Evolutionary conservation across 1,284 basidiomycete species (phyloP).

Genomic region (Irpex sp.): DNA sequence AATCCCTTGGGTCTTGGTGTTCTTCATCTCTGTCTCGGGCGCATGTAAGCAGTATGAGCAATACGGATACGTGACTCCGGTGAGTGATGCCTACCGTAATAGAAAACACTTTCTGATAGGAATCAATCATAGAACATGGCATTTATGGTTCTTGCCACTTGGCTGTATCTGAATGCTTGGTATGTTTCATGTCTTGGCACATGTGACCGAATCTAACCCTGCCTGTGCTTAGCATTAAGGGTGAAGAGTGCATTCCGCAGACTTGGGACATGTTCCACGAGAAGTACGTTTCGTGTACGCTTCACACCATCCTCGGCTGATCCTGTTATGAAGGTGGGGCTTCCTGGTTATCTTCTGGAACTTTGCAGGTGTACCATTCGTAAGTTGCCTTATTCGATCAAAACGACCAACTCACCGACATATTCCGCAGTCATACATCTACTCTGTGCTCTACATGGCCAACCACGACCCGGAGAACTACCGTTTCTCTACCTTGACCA

Average conservation of each 20-base stretch:
- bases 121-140: slow-evolving; percentile 78
- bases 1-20: slow-evolving; percentile 96
- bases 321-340: slow-evolving; percentile 53
- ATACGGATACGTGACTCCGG: slow-evolving; percentile 89
- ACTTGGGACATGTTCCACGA: slow-evolving; percentile 99
- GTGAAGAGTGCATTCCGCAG: slow-evolving; percentile 97
- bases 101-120: background rate
- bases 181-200: slow-evolving; percentile 26
- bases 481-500: slow-evolving; percentile 77
- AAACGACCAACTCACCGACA: slow-evolving; percentile 5
- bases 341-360: slow-evolving; percentile 99
- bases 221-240: slow-evolving; percentile 55
- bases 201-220: background rate
- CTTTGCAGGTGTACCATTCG: slow-evolving; percentile 88
- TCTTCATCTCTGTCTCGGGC: slow-evolving; percentile 90
- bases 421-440: slow-evolving; percentile 83
- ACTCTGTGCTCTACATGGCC: slow-evolving; percentile 97
- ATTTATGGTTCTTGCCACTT: slow-evolving; percentile 95
- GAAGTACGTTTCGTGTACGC: slow-evolving; percentile 50
- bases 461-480: slow-evolving; percentile 90
- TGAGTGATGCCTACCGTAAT: slow-evolving; percentile 33
- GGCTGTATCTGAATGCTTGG: slow-evolving; percentile 97
- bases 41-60: slow-evolving; percentile 95
- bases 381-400: slow-evolving; percentile 33
- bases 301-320: slow-evolving; percentile 8